phyloP scores from a whole-genome alignment of 2,329 filamentous ascomycete species.

The Scedosporium boydii region DNA sequence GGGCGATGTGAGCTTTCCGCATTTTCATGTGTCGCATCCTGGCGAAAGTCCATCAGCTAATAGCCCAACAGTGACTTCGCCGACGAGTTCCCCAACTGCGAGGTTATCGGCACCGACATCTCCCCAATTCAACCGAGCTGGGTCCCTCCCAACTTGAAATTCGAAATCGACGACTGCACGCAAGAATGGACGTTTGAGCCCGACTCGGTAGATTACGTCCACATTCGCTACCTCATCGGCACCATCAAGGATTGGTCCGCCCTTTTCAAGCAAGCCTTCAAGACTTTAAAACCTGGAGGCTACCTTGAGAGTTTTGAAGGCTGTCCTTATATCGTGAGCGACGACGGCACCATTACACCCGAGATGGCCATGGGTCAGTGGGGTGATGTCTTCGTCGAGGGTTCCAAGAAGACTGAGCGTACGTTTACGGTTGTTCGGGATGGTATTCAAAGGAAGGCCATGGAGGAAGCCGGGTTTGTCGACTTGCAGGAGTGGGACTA shows the following conservation, averaged over 20 bases:
- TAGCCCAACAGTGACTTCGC: slow-evolving; percentile 28
- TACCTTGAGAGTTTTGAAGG: background rate
- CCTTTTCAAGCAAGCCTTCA: slow-evolving; percentile 38
- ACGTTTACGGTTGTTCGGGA: background rate
- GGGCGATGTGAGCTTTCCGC: slow-evolving; percentile 13
- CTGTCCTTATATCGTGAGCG: background rate
- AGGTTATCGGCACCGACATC: slow-evolving; percentile 42
- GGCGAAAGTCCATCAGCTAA: slow-evolving; percentile 15
- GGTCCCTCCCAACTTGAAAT: slow-evolving; percentile 31
- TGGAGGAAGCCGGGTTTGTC: slow-evolving; percentile 3
- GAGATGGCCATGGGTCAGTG: background rate
- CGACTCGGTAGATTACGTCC: slow-evolving; percentile 47
- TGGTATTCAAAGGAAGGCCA: background rate
- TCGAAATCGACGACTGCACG: slow-evolving; percentile 25
- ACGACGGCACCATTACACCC: background rate
- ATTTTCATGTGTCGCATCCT: background rate
- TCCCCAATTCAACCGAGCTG: slow-evolving; percentile 46
- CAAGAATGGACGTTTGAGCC: slow-evolving; percentile 25
- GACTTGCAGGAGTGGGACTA: background rate
- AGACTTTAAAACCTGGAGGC: background rate
- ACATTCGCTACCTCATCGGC: slow-evolving; percentile 47
- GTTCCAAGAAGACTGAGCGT: background rate
- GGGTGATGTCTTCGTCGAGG: background rate
- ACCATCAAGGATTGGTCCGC: slow-evolving; percentile 45
- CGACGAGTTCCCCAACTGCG: slow-evolving; percentile 27